These are phyloP conservation scores for Coniochaeta sp. DNA, from an alignment of 2,329 filamentous ascomycete species.

Conservation along the genomic window DNA sequence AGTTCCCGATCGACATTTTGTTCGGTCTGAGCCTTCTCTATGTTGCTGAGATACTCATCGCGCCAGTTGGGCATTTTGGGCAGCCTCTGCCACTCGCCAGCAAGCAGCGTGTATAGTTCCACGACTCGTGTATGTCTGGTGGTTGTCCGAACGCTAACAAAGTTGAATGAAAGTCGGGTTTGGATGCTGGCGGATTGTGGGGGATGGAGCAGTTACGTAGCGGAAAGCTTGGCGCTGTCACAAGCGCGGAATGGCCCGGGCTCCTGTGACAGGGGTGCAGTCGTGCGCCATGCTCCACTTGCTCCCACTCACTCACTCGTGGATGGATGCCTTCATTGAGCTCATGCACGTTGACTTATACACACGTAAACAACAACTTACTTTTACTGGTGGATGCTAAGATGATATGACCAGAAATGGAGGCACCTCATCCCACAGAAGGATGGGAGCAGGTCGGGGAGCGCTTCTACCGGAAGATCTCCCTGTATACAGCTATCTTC, in stretches of 20 bases:
- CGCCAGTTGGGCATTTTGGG: constrained; percentile 64
- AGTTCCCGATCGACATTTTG: constrained; percentile 55
- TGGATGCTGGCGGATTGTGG: neutral
- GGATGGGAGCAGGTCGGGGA: constrained; percentile 94
- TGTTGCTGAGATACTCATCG: constrained; percentile 70
- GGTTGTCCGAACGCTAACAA: neutral
- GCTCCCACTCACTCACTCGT: neutral
- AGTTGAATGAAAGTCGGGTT: neutral
- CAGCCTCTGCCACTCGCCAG: neutral
- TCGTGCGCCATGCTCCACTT: neutral
- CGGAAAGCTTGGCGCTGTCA: neutral
- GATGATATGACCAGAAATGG: constrained; percentile 38
- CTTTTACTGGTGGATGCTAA: constrained; percentile 6
- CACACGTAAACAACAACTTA: neutral
- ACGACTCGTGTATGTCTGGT: neutral
- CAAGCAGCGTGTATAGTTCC: neutral
- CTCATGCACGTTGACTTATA: neutral
- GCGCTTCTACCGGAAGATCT: constrained; percentile 90
- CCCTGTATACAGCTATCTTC: constrained; percentile 89
- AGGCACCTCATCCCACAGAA: constrained; percentile 61
- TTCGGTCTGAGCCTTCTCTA: constrained; percentile 67
- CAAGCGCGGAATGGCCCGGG: neutral
- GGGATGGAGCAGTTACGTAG: constrained; percentile 1
- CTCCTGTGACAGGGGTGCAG: neutral
- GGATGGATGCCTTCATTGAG: neutral